phyloP scores from a whole-genome alignment of 176 grass and related monocot genomes.

The Oropetium thomaeum region DNA sequence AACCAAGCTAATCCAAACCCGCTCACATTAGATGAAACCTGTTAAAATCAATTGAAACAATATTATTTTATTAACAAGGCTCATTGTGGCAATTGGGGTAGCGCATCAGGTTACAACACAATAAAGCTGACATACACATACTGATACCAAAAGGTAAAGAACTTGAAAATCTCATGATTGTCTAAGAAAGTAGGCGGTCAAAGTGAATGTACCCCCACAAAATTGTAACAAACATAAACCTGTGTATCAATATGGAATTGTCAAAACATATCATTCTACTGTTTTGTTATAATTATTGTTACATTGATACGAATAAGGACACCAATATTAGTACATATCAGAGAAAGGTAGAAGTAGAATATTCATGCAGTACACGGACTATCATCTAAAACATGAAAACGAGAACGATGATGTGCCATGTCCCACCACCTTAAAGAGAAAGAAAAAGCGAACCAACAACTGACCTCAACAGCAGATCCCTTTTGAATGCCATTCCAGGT shows the following conservation, averaged over 20 bases:
- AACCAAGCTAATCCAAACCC: slow-evolving; percentile 70
- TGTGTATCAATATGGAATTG: background rate
- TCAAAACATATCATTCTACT: background rate
- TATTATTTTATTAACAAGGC: background rate
- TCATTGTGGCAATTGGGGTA: background rate
- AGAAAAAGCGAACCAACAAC: slow-evolving; percentile 4
- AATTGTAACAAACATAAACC: background rate
- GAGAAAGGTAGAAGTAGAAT: background rate
- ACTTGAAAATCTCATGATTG: background rate
- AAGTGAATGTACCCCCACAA: background rate
- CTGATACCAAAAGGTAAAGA: background rate
- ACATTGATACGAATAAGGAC: background rate
- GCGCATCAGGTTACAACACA: background rate
- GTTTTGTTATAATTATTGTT: slow-evolving; percentile 17
- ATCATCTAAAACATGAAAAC: background rate
- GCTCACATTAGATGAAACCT: slow-evolving; percentile 61
- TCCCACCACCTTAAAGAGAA: background rate
- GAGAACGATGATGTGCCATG: background rate
- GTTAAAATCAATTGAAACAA: slow-evolving; percentile 30
- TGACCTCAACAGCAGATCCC: slow-evolving; percentile 81
- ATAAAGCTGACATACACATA: background rate
- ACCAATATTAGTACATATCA: background rate
- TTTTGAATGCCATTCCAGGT: slow-evolving; percentile 69
- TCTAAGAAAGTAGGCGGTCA: background rate
- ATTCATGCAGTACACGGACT: background rate